Evolutionary conservation across 129 eudicot genomes (phyloP), one percentile per base, ranked within the genome.

Genomic region (Chrysanthemum lavandulifolium): DNA sequence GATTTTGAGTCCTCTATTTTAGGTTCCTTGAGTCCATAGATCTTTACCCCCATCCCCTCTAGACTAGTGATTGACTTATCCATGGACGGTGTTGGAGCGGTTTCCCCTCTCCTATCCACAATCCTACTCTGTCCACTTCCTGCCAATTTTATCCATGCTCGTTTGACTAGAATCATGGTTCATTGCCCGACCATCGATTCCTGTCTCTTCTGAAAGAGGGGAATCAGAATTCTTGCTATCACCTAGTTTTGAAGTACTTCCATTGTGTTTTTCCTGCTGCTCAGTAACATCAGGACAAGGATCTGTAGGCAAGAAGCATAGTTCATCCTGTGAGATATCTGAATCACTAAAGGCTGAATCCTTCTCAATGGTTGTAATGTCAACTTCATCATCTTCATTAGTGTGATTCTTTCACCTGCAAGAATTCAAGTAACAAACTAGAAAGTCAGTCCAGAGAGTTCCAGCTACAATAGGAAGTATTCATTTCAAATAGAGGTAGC

Each of bases 261-360:
- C 83, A 3, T 73, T 84, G 67, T 57, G 81, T 79, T 79, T n/a
- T 25, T 89, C 89, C 71, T 82, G 88, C 86, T 86, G 89, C 76
- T 80, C 97, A 2, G 85, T 71, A 69, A 75, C 77, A 81, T 94
- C 97, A 31, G 99, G 97, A 75, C 77, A 72, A 2, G 96, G 97
- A 68, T 88, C 88, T 11, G 92, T 86, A 40, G 96, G 96, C 88
- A 94, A 80, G 82, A 88, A 94, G 77, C 87, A 79, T 47, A 94
- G 81, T 74, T 94, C 99, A 43, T 84, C 97, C 65, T 86, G 86
- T 13, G 97, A 92, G 86, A 86, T 69, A 72, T 94, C 99, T 51
- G 96, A 90, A 86, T 94, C 99, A 60, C 99, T 94, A 69, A 88
- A 88, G 76, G 91, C 64, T 11, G 91, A 84, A 74, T 88, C 97